Conservation (phyloP, 345 rosid genomes). For the Noccaea bulbosa region DNA sequence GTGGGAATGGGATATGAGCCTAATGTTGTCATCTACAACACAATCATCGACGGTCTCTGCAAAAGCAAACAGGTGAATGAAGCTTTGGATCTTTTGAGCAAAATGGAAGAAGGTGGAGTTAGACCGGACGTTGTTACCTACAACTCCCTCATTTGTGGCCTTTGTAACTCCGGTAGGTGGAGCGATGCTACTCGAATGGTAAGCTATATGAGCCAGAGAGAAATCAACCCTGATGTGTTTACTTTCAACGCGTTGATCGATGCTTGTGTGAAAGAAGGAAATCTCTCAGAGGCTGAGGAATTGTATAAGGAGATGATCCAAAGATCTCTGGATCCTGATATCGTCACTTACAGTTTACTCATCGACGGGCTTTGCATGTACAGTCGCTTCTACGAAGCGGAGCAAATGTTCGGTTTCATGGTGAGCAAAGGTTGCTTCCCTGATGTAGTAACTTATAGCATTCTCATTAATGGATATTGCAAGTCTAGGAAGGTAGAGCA, state of each 20-base stretch:
- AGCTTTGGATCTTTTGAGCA: constrained; percentile 20
- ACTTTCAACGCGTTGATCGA: constrained; percentile 39
- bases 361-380: constrained; percentile 39
- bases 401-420: constrained; percentile 36
- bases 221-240: constrained; percentile 37
- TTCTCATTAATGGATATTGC: constrained; percentile 49
- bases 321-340: constrained; percentile 37
- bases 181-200: constrained; percentile 27
- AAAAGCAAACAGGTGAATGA: constrained; percentile 24
- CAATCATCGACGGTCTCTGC: constrained; percentile 39
- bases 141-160: constrained; percentile 30
- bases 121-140: constrained; percentile 26
- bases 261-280: constrained; percentile 34
- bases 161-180: constrained; percentile 35
- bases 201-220: constrained; percentile 29
- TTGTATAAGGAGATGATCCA: constrained; percentile 37
- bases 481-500: constrained; percentile 42
- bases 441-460: constrained; percentile 42
- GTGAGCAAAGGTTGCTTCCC: constrained; percentile 41
- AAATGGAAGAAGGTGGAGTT: constrained; percentile 28
- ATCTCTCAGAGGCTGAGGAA: constrained; percentile 27
- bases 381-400: constrained; percentile 42
- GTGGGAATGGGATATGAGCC: constrained; percentile 30
- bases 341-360: constrained; percentile 39
- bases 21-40: constrained; percentile 37